Base-by-base conservation (phyloP, 2,329 filamentous ascomycete species). In the Huntiella bhutanensis region DNA sequence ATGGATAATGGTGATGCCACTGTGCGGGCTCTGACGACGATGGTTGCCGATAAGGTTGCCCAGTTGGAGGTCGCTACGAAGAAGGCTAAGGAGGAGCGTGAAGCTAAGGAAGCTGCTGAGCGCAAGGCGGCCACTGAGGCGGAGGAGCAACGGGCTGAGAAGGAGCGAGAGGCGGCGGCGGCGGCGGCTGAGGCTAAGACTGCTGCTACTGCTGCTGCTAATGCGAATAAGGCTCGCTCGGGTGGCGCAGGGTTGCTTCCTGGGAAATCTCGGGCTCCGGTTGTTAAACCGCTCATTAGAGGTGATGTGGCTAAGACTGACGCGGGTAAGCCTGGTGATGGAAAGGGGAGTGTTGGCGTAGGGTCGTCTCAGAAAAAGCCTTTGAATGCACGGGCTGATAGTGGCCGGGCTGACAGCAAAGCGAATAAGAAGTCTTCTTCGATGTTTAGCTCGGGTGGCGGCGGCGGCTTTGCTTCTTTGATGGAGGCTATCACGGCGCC, bases 1-100 rank as follows among this genome's bases (percentile, higher is more conserved):
- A 69, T 68, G 50, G 77, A 73, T 55, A 76, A 75, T 54, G 78
- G 75, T 19, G 77, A 82, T 54, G 67, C 71, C 0, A 72, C 78
- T 45, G 71, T 75, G 41, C 78, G 78, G 54, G 68, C 67, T 4
- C 62, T 78, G 41, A 72, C 80, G 4, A 67, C 69, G 33, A 68
- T 69, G 49, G 77, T 80, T 41, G 60, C 69, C 39, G 47, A 46
- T 3, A 49, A 49, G 39, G 46, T 49, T 43, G 38, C 40, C 11
- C 43, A 49, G 22, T 40, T 49, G 16, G 38, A 46, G n/a, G 53
- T 56, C 28, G 64, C 65, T n/a, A 58, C 65, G 43, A 64, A 57
- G 48, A 69, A 67, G 48, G 60, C 66, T 1, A 43, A 43, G 16
- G 51, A 48, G 32, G 39, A 41, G n/a, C 28, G 15, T 6, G 40